Conservation (phyloP, 78 protist species). For the Dictyostelium brefeldianum region DNA sequence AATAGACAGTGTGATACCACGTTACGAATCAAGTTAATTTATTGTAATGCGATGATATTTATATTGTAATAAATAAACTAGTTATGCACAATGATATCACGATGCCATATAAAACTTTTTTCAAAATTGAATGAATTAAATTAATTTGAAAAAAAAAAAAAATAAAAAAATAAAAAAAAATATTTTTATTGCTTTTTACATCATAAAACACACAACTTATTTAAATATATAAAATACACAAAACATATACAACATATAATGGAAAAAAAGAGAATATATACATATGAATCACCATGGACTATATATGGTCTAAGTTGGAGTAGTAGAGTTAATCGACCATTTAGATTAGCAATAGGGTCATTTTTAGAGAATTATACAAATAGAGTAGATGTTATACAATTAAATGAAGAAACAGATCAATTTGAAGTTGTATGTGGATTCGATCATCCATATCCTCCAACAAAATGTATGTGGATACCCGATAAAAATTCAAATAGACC, state of each 20-base stretch:
- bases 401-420: slow-evolving; percentile 72
- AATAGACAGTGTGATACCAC: no score
- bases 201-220: no score
- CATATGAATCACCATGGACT: slow-evolving; percentile 85
- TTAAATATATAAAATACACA: no score
- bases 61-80: no score
- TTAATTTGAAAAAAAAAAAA: no score
- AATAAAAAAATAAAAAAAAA: no score
- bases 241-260: neutral
- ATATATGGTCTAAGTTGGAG: slow-evolving; percentile 95
- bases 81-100: no score
- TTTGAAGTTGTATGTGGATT: slow-evolving; percentile 76
- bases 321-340: slow-evolving; percentile 83
- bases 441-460: slow-evolving; percentile 98
- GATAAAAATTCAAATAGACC: slow-evolving; percentile 50
- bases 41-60: no score
- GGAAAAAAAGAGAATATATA: slow-evolving; percentile 73
- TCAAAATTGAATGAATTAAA: no score
- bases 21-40: no score
- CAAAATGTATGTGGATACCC: slow-evolving; percentile 96
- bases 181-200: no score
- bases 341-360: slow-evolving; percentile 96
- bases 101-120: no score
- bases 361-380: slow-evolving; percentile 94
- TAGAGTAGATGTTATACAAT: slow-evolving; percentile 84